These are phyloP conservation scores for Eucalyptus urophylla DNA, from an alignment of 345 rosid genomes.

Conservation along the genomic window DNA sequence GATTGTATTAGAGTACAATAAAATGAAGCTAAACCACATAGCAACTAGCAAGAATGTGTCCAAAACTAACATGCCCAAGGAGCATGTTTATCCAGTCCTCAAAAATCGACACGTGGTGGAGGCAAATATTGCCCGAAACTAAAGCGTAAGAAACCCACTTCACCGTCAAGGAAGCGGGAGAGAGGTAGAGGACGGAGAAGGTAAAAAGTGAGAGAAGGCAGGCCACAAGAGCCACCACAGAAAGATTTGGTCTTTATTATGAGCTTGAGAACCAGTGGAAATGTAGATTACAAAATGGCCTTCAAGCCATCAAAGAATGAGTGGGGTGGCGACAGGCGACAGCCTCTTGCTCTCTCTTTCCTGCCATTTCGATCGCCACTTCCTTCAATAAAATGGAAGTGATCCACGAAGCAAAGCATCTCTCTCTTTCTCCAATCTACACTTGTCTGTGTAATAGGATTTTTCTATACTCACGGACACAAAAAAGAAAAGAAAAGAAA, in stretches of 20 bases:
- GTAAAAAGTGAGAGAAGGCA: neutral
- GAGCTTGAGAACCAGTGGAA: slow-evolving; percentile 13
- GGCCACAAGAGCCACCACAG: neutral
- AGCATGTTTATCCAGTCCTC: neutral
- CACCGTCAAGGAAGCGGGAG: neutral
- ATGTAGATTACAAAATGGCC: slow-evolving; percentile 32
- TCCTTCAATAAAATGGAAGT: slow-evolving; percentile 1
- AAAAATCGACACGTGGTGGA: neutral
- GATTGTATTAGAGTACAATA: neutral
- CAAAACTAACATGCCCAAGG: neutral
- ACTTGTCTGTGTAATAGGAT: neutral
- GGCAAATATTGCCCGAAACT: neutral
- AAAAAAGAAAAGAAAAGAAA: neutral
- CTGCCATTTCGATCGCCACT: neutral
- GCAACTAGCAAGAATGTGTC: neutral
- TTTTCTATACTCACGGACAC: slow-evolving; percentile 5
- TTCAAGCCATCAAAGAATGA: slow-evolving; percentile 28
- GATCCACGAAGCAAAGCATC: slow-evolving; percentile 4
- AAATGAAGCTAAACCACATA: neutral
- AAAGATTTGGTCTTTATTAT: slow-evolving; percentile 6
- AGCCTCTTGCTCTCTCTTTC: neutral
- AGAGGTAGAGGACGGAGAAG: neutral
- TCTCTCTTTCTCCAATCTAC: neutral
- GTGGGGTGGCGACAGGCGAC: neutral
- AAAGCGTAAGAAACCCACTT: neutral